Evolutionary conservation across 768 basidiomycete species (phyloP).

Genomic region (Termitomyces sp.): DNA sequence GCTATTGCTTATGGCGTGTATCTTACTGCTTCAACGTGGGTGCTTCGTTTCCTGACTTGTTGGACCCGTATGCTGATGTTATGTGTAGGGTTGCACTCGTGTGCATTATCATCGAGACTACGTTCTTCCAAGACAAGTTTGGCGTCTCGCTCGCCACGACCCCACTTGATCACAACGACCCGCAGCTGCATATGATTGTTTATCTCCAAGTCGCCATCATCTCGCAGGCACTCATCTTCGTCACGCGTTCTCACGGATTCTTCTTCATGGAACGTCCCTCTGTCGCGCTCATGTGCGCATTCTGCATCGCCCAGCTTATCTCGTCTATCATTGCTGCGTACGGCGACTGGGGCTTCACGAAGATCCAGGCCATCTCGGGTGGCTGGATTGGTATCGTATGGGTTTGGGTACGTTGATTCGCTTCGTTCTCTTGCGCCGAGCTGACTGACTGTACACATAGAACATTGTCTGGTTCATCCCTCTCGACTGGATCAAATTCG

Average conservation of each 20-base stretch:
- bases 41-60: conserved; percentile 6
- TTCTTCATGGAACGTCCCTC: conserved; percentile 98
- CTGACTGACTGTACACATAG: conserved; percentile 29
- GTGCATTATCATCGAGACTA: conserved; percentile 78
- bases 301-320: conserved; percentile 89
- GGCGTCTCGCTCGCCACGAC: conserved; percentile 50
- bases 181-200: conserved; percentile 80
- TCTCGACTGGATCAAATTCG: conserved; percentile 94
- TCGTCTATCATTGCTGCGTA: conserved; percentile 95
- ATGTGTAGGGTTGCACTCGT: conserved; percentile 67
- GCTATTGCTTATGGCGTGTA: conserved; percentile 95
- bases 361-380: conserved; percentile 74
- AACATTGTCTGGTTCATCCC: conserved; percentile 96
- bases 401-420: conserved; percentile 76
- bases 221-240: conserved; percentile 96
- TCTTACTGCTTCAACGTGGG: conserved; percentile 87
- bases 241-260: conserved; percentile 90
- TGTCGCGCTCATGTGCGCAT: conserved; percentile 80
- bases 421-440: background rate
- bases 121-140: conserved; percentile 88
- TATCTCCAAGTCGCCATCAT: conserved; percentile 98
- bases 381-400: conserved; percentile 97
- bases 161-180: conserved; percentile 49
- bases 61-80: conserved; percentile 5
- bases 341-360: conserved; percentile 92